phyloP scores from a whole-genome alignment of 257 asterid species.

The Capsicum baccatum region DNA sequence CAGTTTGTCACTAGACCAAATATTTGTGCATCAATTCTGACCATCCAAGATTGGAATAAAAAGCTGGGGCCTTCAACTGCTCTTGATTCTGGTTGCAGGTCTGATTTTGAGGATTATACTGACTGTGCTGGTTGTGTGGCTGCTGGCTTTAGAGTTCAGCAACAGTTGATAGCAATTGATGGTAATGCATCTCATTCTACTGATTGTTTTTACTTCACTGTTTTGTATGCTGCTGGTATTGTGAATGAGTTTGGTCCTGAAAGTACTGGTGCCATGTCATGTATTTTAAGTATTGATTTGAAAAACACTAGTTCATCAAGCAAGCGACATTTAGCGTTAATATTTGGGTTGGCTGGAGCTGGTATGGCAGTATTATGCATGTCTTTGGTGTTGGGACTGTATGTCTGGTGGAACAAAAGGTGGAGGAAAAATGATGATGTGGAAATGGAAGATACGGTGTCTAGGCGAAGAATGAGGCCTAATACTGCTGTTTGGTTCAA shows the following conservation, averaged over 20 bases:
- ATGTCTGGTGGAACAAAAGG: conserved; percentile 64
- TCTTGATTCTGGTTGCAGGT: conserved; percentile 65
- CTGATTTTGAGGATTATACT: conserved; percentile 65
- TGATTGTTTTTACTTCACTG: conserved; percentile 68
- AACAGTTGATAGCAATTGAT: conserved; percentile 61
- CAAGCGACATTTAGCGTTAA: conserved; percentile 42
- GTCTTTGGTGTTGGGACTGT: conserved; percentile 55
- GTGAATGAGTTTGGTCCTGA: conserved; percentile 75
- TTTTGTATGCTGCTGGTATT: conserved; percentile 89
- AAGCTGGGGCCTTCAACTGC: conserved; percentile 58
- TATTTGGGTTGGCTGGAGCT: conserved; percentile 70
- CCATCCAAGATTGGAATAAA: conserved; percentile 66
- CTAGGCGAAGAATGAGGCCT: conserved; percentile 67
- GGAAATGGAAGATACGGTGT: conserved; percentile 50
- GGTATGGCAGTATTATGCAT: conserved; percentile 49
- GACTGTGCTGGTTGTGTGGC: conserved; percentile 74
- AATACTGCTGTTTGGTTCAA: conserved; percentile 70
- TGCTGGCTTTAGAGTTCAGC: conserved; percentile 69
- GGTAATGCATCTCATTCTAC: conserved; percentile 74
- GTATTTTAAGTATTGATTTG: conserved; percentile 65
- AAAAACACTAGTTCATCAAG: conserved; percentile 35
- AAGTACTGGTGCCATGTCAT: conserved; percentile 61
- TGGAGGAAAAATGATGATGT: conserved; percentile 41
- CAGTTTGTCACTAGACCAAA: conserved; percentile 60
- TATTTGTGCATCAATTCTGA: conserved; percentile 66